Conservation (phyloP, 2,329 filamentous ascomycete genomes). For the Cladosporium velox region DNA sequence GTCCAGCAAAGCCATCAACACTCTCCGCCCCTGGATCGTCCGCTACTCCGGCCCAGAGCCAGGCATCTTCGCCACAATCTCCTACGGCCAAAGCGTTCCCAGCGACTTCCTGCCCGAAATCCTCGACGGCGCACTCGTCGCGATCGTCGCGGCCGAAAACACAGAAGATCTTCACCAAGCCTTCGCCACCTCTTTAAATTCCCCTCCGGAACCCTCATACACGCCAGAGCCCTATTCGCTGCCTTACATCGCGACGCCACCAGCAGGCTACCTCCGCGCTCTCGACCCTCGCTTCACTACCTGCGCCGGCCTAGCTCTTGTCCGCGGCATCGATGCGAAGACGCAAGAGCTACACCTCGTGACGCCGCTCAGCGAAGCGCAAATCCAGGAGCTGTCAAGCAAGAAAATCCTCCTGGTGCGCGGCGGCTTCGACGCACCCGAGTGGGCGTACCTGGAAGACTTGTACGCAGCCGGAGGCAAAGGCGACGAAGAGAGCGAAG, state of each 20-base stretch:
- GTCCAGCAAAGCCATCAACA: conserved; percentile 58
- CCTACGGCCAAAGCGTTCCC: conserved; percentile 66
- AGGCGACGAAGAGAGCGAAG: conserved; percentile 4
- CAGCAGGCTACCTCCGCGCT: conserved; percentile 41
- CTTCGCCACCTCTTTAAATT: neutral
- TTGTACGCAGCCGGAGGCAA: conserved; percentile 42
- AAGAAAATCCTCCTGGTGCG: conserved; percentile 62
- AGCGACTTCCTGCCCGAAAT: conserved; percentile 62
- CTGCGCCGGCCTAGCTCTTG: conserved; percentile 64
- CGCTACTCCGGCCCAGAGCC: conserved; percentile 54
- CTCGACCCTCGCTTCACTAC: conserved; percentile 63
- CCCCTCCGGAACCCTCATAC: conserved; percentile 29
- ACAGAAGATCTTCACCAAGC: conserved; percentile 8
- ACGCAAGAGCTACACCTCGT: conserved; percentile 62
- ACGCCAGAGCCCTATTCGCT: conserved; percentile 55
- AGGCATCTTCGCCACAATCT: conserved; percentile 66
- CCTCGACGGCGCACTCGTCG: conserved; percentile 70
- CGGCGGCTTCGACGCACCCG: conserved; percentile 68
- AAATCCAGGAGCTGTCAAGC: conserved; percentile 27
- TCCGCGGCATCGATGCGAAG: conserved; percentile 67
- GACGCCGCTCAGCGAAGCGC: conserved; percentile 55
- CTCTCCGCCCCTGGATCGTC: conserved; percentile 62
- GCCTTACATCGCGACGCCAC: conserved; percentile 57
- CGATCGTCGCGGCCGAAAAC: conserved; percentile 62
- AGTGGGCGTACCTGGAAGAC: conserved; percentile 70